Conservation (phyloP, 2,329 filamentous ascomycete genomes). For the Podosphaera xanthii region DNA sequence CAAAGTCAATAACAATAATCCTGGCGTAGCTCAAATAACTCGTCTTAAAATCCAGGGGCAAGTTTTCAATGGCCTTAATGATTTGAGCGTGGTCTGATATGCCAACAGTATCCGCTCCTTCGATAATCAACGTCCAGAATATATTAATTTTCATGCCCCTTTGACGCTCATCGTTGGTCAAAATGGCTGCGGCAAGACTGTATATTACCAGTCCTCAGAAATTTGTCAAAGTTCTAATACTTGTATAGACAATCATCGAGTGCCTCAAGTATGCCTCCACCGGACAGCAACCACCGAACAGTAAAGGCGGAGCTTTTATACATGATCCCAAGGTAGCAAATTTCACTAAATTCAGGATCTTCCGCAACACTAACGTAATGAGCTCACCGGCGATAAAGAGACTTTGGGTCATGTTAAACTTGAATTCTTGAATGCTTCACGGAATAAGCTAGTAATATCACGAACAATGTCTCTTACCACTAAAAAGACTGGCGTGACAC, state of each 20-base stretch:
- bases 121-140: conserved; percentile 48
- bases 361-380: conserved; percentile 4
- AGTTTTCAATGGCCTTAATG: not conserved
- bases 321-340: conserved; percentile 66
- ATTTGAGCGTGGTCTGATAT: not conserved
- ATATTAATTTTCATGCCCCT: conserved; percentile 71
- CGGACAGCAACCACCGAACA: conserved; percentile 77
- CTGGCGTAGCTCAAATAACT: not conserved
- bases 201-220: conserved; percentile 13
- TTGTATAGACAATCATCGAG: conserved; percentile 65
- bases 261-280: conserved; percentile 96
- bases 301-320: conserved; percentile 73
- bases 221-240: conserved; percentile 3
- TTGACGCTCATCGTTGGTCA: conserved; percentile 90
- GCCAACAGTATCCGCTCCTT: conserved; percentile 55
- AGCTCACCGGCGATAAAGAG: conserved; percentile 66
- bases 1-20: too few relatives aligned
- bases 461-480: conserved; percentile 69
- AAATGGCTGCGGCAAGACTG: conserved; percentile 92
- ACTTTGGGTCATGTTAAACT: conserved; percentile 82
- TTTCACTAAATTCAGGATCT: not conserved
- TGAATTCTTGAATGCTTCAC: conserved; percentile 58
- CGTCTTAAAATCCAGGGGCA: conserved; percentile 2
- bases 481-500: conserved; percentile 51
- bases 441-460: conserved; percentile 59